Conservation (phyloP, 495 filamentous ascomycete genomes). For the Daldinia childiae region DNA sequence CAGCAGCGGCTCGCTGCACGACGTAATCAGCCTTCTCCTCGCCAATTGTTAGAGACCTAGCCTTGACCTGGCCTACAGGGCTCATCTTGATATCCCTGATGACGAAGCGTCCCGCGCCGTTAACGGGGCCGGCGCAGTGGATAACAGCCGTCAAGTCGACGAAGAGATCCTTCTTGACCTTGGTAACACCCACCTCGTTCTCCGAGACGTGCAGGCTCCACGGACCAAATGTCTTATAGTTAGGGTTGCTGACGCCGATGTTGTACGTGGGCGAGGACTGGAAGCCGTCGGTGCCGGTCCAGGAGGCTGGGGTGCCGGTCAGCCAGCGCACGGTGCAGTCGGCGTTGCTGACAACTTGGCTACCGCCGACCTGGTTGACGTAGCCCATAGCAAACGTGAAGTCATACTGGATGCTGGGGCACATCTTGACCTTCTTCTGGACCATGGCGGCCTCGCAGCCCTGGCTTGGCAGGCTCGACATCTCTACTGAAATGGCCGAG, state of each 20-base stretch:
- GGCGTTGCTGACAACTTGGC: slow-evolving; percentile 13
- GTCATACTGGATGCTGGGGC: slow-evolving; percentile 15
- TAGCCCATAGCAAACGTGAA: slow-evolving; percentile 22
- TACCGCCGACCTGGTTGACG: slow-evolving; percentile 22
- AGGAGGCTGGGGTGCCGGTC: slow-evolving; percentile 15
- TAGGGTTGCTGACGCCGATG: slow-evolving; percentile 15
- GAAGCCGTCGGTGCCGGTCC: slow-evolving; percentile 13
- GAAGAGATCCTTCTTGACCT: slow-evolving; percentile 20
- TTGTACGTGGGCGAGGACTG: slow-evolving; percentile 14
- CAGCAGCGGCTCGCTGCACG: slow-evolving; percentile 2
- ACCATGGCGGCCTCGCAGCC: slow-evolving; percentile 20
- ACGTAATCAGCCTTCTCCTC: neutral
- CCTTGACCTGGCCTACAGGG: neutral
- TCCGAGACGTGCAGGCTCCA: neutral
- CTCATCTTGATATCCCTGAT: neutral
- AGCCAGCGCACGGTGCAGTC: slow-evolving; percentile 25
- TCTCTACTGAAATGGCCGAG: slow-evolving; percentile 15
- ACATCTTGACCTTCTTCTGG: slow-evolving; percentile 24
- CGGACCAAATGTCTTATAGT: slow-evolving; percentile 17
- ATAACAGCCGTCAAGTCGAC: slow-evolving; percentile 23
- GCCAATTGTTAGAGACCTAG: neutral
- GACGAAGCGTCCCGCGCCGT: neutral
- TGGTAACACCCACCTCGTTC: slow-evolving; percentile 7
- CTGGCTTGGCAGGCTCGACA: slow-evolving; percentile 13
- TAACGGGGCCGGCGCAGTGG: slow-evolving; percentile 12